phyloP scores from a whole-genome alignment of 106 monocot species.

The Posidonia australis region DNA sequence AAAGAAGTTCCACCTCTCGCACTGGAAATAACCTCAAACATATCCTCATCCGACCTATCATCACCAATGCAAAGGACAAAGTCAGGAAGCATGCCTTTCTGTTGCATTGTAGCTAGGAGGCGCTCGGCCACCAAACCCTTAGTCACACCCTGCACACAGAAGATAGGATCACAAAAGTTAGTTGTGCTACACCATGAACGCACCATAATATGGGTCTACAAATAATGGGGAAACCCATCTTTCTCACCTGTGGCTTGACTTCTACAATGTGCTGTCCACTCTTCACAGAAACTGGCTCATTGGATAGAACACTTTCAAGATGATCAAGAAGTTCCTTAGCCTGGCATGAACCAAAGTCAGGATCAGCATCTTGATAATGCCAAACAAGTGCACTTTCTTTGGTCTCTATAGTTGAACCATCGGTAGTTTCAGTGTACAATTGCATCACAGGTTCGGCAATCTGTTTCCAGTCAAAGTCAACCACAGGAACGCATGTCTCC shows the following conservation, averaged over 20 bases:
- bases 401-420: slow-evolving; percentile 48
- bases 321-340: slow-evolving; percentile 19
- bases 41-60: slow-evolving; percentile 20
- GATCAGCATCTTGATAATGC: slow-evolving; percentile 27
- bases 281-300: slow-evolving; percentile 17
- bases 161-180: no score
- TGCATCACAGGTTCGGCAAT: slow-evolving; percentile 52
- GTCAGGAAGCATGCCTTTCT: slow-evolving; percentile 11
- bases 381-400: slow-evolving; percentile 63
- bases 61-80: slow-evolving; percentile 21
- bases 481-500: slow-evolving; percentile 24
- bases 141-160: slow-evolving; percentile 13
- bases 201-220: no score
- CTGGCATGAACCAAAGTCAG: slow-evolving; percentile 26
- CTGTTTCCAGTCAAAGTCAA: slow-evolving; percentile 49
- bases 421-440: slow-evolving; percentile 49
- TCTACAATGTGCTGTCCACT: slow-evolving; percentile 21
- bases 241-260: slow-evolving; percentile 22
- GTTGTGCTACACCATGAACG: no score
- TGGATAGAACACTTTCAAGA: slow-evolving; percentile 50
- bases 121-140: slow-evolving; percentile 11
- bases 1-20: neutral
- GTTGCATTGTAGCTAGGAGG: slow-evolving; percentile 4
- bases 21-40: slow-evolving; percentile 15
- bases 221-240: no score